Evolutionary conservation across 805 yeast species (phyloP).

Genomic region (Yarrowia deformans): DNA sequence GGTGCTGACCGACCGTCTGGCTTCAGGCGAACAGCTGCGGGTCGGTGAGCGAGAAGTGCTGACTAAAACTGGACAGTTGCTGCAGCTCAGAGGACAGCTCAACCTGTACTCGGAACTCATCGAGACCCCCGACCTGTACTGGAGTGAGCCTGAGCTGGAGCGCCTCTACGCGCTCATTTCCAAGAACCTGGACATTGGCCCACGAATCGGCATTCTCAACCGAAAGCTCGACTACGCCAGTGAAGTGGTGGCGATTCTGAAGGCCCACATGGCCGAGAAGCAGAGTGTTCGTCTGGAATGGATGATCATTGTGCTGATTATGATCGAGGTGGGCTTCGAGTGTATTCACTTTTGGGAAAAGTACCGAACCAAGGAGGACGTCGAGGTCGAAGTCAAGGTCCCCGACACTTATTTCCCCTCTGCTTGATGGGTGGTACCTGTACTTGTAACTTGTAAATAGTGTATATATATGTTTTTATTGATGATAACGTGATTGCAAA

Average conservation of each 20-base stretch:
- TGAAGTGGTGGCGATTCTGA: conserved; percentile 81
- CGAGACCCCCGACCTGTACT: conserved; percentile 91
- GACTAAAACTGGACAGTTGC: conserved; percentile 73
- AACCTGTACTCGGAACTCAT: conserved; percentile 86
- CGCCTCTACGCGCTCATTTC: conserved; percentile 75
- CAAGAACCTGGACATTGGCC: conserved; percentile 72
- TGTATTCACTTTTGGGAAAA: conserved; percentile 62
- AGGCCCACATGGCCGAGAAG: conserved; percentile 76
- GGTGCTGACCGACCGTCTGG: conserved; percentile 67
- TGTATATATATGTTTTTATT: neutral
- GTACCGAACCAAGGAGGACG: conserved; percentile 6
- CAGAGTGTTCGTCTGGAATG: conserved; percentile 81
- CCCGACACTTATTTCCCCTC: conserved; percentile 8
- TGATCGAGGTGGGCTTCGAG: conserved; percentile 87
- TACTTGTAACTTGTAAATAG: conserved; percentile 7
- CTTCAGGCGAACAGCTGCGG: conserved; percentile 63
- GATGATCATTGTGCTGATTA: conserved; percentile 83
- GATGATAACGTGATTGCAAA: no score
- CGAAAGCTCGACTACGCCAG: conserved; percentile 89
- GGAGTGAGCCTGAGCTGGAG: conserved; percentile 90
- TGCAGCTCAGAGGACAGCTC: conserved; percentile 79
- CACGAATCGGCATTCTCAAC: conserved; percentile 80
- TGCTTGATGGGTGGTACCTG: neutral
- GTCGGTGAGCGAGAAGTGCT: conserved; percentile 62
- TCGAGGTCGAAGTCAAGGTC: neutral